Evolutionary conservation across 2,329 filamentous ascomycete genomes (phyloP), one percentile per base, ranked within the genome.

Genomic region (Chaetomium olivaceum): DNA sequence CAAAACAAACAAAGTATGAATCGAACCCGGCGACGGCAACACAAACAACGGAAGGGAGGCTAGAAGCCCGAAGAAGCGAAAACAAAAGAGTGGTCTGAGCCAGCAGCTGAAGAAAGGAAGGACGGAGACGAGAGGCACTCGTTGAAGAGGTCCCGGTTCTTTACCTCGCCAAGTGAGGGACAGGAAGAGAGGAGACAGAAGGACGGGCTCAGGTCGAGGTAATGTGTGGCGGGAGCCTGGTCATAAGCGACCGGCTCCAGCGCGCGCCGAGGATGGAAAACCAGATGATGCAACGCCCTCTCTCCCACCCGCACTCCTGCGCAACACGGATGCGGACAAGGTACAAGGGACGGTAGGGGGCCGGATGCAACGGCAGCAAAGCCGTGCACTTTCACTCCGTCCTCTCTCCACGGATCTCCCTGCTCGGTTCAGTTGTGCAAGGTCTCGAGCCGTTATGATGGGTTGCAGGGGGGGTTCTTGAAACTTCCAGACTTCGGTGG

Each of bases 21-120:
- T 31, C 43, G 46, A 63, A 66, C 57, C 31, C 23, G 48, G 43
- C 31, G 54, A 50, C n/a, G 39, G 58, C 52, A 31, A 39, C 8
- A 27, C 29, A 23, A 58, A 62, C 9, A 46, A 60, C 43, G 54
- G 31, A 25, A 36, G 56, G 51, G 61, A 57, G 51, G 51, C 51
- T 36, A 46, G 39, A 60, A 61, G 46, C 50, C 55, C 36, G 54
- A 50, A 68, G 56, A 69, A 64, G 54, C 23, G 67, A 56, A 69
- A 62, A 36, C 25, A 79, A 82, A 80, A 77, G 79, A 82, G 77
- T 73, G 78, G 80, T 84, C 84, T 87, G 84, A 86, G 79, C 85
- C 84, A 87, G 86, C 85, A 87, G 85, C 77, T 70, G 71, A 76
- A 75, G 70, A 81, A 80, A 76, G 74, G 76, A 78, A 76, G 73